Conservation (phyloP, 805 yeast genomes). For the Yarrowia hollandica region DNA sequence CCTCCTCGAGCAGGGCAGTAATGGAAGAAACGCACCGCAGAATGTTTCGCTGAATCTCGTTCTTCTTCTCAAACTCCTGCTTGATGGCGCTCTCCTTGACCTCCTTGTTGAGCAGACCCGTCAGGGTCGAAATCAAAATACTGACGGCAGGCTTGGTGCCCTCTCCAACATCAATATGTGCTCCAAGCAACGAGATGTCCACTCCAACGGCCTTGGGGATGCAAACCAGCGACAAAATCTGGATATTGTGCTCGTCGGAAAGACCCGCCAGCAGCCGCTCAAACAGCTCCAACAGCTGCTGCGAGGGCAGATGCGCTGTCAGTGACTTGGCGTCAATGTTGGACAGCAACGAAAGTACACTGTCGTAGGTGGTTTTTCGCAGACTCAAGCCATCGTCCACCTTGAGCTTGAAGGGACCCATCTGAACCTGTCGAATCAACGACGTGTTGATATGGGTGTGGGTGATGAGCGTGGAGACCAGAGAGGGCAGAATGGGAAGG, state of each 20-base stretch:
- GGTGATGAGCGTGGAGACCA: slow-evolving; percentile 47
- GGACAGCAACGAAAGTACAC: slow-evolving; percentile 47
- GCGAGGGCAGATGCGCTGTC: slow-evolving; percentile 35
- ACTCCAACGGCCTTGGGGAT: slow-evolving; percentile 32
- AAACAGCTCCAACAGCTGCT: slow-evolving; percentile 43
- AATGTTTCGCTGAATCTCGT: slow-evolving; percentile 42
- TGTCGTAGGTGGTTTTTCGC: slow-evolving; percentile 70
- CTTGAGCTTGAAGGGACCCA: slow-evolving; percentile 85
- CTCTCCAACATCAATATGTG: not conserved
- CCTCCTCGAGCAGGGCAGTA: not conserved
- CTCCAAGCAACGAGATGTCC: slow-evolving; percentile 3
- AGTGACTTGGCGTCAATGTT: slow-evolving; percentile 47
- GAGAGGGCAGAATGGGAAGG: slow-evolving; percentile 47
- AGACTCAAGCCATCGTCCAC: slow-evolving; percentile 75
- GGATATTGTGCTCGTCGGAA: slow-evolving; percentile 61
- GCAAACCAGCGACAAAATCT: slow-evolving; percentile 53
- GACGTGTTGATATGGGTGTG: slow-evolving; percentile 46
- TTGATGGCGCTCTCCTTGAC: slow-evolving; percentile 63
- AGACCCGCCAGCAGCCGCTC: slow-evolving; percentile 53
- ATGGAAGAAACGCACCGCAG: not conserved
- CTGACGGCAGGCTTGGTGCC: slow-evolving; percentile 7
- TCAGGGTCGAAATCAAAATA: not conserved
- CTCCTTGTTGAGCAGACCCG: slow-evolving; percentile 31
- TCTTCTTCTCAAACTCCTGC: slow-evolving; percentile 61
- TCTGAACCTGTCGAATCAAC: slow-evolving; percentile 61